Base-by-base conservation (phyloP, 805 yeast species). In the Starmerella bombicola region DNA sequence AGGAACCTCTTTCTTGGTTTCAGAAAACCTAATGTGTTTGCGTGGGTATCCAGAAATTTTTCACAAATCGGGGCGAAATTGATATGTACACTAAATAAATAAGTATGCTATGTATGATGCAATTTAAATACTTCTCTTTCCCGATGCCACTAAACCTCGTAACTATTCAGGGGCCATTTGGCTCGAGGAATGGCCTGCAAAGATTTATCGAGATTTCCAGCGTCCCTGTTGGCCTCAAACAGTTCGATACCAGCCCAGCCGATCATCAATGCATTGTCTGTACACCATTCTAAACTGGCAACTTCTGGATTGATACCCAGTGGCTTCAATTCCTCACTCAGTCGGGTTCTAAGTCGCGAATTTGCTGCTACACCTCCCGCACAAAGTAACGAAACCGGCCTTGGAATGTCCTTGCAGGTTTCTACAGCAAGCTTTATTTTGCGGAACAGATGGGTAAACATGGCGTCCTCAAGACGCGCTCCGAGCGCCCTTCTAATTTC, bases 311-410 rank as follows among this genome's bases (percentile, higher is more conserved):
- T n/a, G 5, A 55, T 37, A n/a, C 48, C 40, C 16, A 37, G 9
- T 3, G 37, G 40, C 7, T 37, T 28, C 4, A 39, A 38, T 19
- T 55, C 42, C 1, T 23, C 22, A 2, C n/a, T 58, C 41, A 53
- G 65, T 53, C 45, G 37, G 4, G 31, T 13, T 15, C 50, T 40
- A 36, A 59, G 46, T 33, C 51, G 19, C 23, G 55, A 37, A 55
- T 86, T 91, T 1, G 95, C 76, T 0, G 88, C 94, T 1, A 91
- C 98, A 5, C 98, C 98, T 8, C 98, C 98, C 0, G 97, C 80
- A 41, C 85, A 76, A 1, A 91, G 81, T 13, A 61, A 30, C 15
- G 49, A 42, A 3, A 38, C 12, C 57, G 10, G 73, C 69, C 9
- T 38, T 21, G 16, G 17, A 32, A 19, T 16, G 22, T 38, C 28